A percentile compares a stretch with the other conserved stretches of the same genome.
Evolutionary conservation across 2,329 filamentous ascomycete genomes (phyloP).

Genomic region (Atkinsonella texensis): DNA sequence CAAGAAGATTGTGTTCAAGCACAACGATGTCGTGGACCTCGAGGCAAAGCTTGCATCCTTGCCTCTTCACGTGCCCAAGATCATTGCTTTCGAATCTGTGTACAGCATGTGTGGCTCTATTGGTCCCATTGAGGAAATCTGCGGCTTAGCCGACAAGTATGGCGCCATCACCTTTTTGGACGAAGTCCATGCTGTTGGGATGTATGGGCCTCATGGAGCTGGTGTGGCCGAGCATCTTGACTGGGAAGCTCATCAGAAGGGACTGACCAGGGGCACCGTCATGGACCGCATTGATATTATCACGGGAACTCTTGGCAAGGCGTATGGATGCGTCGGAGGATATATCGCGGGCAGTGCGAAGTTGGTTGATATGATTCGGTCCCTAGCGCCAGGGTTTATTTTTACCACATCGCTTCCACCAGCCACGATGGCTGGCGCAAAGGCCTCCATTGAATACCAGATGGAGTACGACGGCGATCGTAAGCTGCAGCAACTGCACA

Average conservation of each 20-base stretch:
- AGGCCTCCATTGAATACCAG: conserved; percentile 88
- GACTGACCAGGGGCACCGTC: conserved; percentile 66
- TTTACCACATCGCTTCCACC: conserved; percentile 96
- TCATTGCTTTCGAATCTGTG: conserved; percentile 96
- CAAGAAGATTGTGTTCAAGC: conserved; percentile 96
- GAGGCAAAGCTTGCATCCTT: conserved; percentile 86
- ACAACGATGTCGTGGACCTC: conserved; percentile 89
- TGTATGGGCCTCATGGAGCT: conserved; percentile 94
- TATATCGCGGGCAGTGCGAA: conserved; percentile 87
- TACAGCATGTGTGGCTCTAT: conserved; percentile 99
- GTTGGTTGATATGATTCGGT: conserved; percentile 86
- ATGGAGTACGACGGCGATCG: conserved; percentile 75
- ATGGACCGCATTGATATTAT: conserved; percentile 98
- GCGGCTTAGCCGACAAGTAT: conserved; percentile 93
- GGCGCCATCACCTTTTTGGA: conserved; percentile 95
- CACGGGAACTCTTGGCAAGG: conserved; percentile 92
- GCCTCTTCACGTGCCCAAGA: conserved; percentile 78
- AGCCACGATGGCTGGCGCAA: conserved; percentile 91
- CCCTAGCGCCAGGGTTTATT: conserved; percentile 92
- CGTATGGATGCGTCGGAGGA: conserved; percentile 92
- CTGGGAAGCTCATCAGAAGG: conserved; percentile 71
- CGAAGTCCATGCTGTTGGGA: conserved; percentile 96
- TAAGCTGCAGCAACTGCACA: conserved; percentile 89
- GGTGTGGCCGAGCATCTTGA: conserved; percentile 97
- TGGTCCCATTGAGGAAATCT: conserved; percentile 90